Conservation (phyloP, 1,139 yeast genomes). For the Diutina ranongensis region DNA sequence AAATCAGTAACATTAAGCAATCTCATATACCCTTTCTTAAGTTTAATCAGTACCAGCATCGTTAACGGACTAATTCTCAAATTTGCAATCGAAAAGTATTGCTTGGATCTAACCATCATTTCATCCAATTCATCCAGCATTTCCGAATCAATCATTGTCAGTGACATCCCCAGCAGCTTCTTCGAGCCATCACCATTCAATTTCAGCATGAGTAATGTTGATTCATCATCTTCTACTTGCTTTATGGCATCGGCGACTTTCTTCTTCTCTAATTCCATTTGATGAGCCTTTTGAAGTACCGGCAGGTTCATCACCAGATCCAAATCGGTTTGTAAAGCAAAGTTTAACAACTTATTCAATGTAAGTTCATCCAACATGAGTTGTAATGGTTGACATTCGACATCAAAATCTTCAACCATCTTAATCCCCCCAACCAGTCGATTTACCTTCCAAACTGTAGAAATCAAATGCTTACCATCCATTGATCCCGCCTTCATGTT, state of each 20-base stretch:
- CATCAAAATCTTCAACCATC: slow-evolving; percentile 41
- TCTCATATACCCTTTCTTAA: slow-evolving; percentile 41
- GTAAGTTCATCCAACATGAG: slow-evolving; percentile 51
- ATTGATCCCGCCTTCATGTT: not conserved
- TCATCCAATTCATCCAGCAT: slow-evolving; percentile 23
- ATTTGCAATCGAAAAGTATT: slow-evolving; percentile 42
- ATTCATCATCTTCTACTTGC: slow-evolving; percentile 3
- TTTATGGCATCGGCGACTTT: slow-evolving; percentile 8
- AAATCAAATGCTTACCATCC: slow-evolving; percentile 20
- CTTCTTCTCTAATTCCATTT: slow-evolving; percentile 5
- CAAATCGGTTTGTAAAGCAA: slow-evolving; percentile 38
- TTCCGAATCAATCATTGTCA: slow-evolving; percentile 7
- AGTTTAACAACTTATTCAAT: slow-evolving; percentile 43
- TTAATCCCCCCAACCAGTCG: slow-evolving; percentile 60
- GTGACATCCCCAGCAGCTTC: slow-evolving; percentile 6
- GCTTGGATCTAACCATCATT: slow-evolving; percentile 51
- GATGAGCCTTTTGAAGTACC: not conserved
- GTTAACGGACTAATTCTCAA: slow-evolving; percentile 35
- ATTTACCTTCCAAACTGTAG: slow-evolving; percentile 52
- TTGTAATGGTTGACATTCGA: slow-evolving; percentile 43
- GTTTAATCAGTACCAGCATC: slow-evolving; percentile 46
- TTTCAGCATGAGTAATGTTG: not conserved
- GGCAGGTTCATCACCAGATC: slow-evolving; percentile 13
- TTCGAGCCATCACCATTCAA: not conserved
- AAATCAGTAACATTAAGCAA: slow-evolving; percentile 53